Conservation (phyloP, 345 rosid genomes). For the Rhodomyrtus tomentosa region DNA sequence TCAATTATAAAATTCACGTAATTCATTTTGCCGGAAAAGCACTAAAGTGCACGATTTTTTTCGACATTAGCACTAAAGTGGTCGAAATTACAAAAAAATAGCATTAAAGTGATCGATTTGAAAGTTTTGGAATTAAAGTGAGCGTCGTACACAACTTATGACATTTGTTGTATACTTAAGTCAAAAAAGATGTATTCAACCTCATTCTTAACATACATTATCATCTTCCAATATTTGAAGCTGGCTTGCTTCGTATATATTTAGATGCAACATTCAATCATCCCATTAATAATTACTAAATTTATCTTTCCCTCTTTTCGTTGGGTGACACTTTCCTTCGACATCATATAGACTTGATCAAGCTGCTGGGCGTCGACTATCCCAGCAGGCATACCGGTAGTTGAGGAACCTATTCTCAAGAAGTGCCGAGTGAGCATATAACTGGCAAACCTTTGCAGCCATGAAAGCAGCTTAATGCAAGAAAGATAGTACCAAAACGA, state of each 20-base stretch:
- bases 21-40: no score
- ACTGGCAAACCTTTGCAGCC: not conserved
- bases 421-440: not conserved
- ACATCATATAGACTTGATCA: not conserved
- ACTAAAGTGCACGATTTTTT: no score
- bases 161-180: no score
- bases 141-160: no score
- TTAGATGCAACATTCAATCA: not conserved
- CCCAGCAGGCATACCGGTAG: not conserved
- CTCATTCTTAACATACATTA: no score
- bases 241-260: not conserved
- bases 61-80: no score
- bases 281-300: not conserved
- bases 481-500: not conserved
- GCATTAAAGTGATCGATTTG: no score
- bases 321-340: not conserved
- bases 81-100: no score
- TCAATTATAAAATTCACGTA: no score
- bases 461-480: not conserved
- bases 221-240: no score
- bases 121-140: no score
- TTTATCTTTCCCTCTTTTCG: not conserved
- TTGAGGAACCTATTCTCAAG: not conserved
- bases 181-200: no score
- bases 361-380: not conserved